Evolutionary conservation across 495 filamentous ascomycete species (phyloP).

Genomic region (Chaetomium fimeti): DNA sequence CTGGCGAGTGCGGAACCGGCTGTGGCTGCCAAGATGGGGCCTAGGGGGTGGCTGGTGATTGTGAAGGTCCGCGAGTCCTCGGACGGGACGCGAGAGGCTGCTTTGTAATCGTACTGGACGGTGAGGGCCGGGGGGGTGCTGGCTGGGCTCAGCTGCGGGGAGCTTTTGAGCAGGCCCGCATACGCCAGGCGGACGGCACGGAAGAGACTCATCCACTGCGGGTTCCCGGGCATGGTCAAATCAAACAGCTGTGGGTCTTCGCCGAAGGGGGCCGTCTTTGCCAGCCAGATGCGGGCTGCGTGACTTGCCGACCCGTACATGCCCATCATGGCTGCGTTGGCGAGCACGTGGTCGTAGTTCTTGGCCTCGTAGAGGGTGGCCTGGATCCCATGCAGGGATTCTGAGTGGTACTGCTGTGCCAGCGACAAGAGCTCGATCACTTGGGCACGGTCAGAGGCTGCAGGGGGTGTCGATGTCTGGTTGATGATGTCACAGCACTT

Average conservation of each 20-base stretch:
- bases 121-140: background rate
- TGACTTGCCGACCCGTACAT: conserved; percentile 47
- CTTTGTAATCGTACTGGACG: background rate
- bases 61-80: background rate
- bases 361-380: conserved; percentile 28
- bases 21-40: conserved; percentile 27
- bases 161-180: conserved; percentile 35
- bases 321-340: conserved; percentile 49
- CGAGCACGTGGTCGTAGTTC: conserved; percentile 41
- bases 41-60: conserved; percentile 14
- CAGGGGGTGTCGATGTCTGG: conserved; percentile 20
- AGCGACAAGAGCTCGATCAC: conserved; percentile 37
- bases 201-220: conserved; percentile 45
- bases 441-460: conserved; percentile 20
- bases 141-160: background rate
- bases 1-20: conserved; percentile 18
- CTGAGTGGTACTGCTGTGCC: conserved; percentile 38
- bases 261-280: conserved; percentile 32
- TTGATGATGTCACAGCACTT: conserved; percentile 42
- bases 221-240: conserved; percentile 31
- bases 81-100: background rate
- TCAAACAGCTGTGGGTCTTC: background rate
- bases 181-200: conserved; percentile 43
- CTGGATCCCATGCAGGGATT: conserved; percentile 38
- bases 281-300: conserved; percentile 40